Percentiles rank a stretch among this genome's conserved stretches.
Conservation (phyloP, 768 basidiomycete genomes). For the Xanthoconium stramineum region DNA sequence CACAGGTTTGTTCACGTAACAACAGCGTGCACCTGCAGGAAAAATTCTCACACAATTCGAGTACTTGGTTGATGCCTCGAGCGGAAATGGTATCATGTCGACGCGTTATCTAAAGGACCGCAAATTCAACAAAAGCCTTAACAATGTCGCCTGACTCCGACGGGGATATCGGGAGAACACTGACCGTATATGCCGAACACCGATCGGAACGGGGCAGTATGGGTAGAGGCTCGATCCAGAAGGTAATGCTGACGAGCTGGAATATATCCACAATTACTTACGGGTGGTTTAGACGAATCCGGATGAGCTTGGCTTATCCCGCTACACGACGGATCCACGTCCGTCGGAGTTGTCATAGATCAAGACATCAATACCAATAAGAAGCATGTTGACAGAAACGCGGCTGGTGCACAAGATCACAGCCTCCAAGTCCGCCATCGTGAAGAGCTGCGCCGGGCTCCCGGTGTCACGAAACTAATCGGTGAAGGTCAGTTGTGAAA, state of each 20-base stretch:
- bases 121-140: too few relatives aligned
- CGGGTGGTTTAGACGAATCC: not conserved
- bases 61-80: too few relatives aligned
- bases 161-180: too few relatives aligned
- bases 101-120: too few relatives aligned
- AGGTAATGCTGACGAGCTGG: too few relatives aligned
- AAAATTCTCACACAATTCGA: not conserved
- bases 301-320: not conserved
- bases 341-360: not conserved
- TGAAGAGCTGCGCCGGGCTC: not conserved
- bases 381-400: not conserved
- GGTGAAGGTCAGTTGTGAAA: not conserved
- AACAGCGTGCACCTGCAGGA: too few relatives aligned
- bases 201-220: too few relatives aligned
- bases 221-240: too few relatives aligned
- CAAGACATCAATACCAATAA: not conserved
- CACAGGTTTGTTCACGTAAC: not conserved
- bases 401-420: not conserved
- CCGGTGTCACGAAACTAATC: not conserved
- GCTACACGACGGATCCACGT: not conserved
- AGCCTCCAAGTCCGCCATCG: not conserved
- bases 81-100: too few relatives aligned
- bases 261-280: too few relatives aligned
- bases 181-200: too few relatives aligned
- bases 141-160: too few relatives aligned